Evolutionary conservation across 2,329 filamentous ascomycete genomes (phyloP).

Genomic region (Anisogramma anomala): DNA sequence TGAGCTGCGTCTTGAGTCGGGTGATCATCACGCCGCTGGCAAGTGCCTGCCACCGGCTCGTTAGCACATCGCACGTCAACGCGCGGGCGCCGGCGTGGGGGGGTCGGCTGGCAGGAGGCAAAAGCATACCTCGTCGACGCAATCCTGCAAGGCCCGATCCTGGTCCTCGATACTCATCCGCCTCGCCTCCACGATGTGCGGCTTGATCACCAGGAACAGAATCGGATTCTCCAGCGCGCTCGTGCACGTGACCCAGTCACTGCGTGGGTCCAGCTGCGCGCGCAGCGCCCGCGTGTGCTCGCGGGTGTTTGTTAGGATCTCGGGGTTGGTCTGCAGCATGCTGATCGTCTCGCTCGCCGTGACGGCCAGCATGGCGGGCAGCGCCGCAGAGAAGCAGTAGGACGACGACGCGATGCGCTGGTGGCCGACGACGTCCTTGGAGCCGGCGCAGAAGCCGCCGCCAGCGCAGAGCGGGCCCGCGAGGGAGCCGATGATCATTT

Average conservation of each 20-base stretch:
- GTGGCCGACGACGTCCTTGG: conserved; percentile 85
- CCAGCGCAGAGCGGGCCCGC: conserved; percentile 83
- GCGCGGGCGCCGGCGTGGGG: too few relatives aligned
- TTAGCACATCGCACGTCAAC: conserved; percentile 12
- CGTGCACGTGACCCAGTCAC: conserved; percentile 80
- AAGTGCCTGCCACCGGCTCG: conserved; percentile 48
- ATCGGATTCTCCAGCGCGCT: conserved; percentile 78
- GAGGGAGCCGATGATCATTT: conserved; percentile 94
- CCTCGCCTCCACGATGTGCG: conserved; percentile 63
- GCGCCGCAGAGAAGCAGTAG: conserved; percentile 90
- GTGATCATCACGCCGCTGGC: conserved; percentile 85
- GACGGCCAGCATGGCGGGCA: conserved; percentile 90
- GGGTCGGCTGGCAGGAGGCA: not conserved
- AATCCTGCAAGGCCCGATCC: conserved; percentile 74
- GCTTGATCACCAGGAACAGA: conserved; percentile 72
- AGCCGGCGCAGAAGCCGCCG: conserved; percentile 90
- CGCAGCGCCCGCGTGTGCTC: conserved; percentile 82
- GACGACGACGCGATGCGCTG: conserved; percentile 86
- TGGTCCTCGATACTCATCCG: conserved; percentile 64
- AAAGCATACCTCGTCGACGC: conserved; percentile 79
- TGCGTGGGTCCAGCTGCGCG: conserved; percentile 78
- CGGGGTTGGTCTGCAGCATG: conserved; percentile 75
- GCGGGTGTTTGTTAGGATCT: conserved; percentile 64
- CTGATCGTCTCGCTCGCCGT: conserved; percentile 85
- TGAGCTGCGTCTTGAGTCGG: conserved; percentile 67